Conservation (phyloP, 257 asterid species). For the Solanum stenotomum region DNA sequence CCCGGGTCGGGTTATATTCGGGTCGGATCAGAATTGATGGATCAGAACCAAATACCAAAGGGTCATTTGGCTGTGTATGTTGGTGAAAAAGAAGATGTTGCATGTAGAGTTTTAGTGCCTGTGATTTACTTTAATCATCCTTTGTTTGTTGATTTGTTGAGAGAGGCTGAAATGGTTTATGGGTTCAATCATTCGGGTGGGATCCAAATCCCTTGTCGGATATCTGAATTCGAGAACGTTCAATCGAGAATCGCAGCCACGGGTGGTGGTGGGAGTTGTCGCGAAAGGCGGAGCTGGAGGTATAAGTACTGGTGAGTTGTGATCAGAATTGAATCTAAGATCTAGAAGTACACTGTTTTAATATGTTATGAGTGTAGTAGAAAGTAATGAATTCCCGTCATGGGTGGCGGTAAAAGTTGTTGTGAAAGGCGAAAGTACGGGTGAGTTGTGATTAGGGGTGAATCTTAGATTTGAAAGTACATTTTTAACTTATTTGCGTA, state of each 20-base stretch:
- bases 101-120: slow-evolving; percentile 55
- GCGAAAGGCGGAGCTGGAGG: background rate
- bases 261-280: background rate
- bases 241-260: slow-evolving; percentile 42
- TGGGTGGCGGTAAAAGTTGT: background rate
- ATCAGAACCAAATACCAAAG: slow-evolving; percentile 23
- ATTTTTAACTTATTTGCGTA: background rate
- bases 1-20: slow-evolving; percentile 19
- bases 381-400: background rate
- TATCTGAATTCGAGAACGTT: slow-evolving; percentile 39
- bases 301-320: background rate
- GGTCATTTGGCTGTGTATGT: slow-evolving; percentile 71
- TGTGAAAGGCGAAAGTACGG: accelerated
- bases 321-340: background rate
- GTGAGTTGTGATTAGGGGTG: background rate
- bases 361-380: background rate
- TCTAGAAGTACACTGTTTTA: too few species aligned
- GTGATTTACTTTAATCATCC: slow-evolving; percentile 60
- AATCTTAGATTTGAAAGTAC: background rate
- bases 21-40: slow-evolving; percentile 18
- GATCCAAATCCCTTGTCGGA: slow-evolving; percentile 65
- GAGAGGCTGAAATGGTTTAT: slow-evolving; percentile 42
- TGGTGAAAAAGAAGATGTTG: slow-evolving; percentile 31
- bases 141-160: slow-evolving; percentile 39
- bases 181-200: slow-evolving; percentile 60